Evolutionary conservation across 768 basidiomycete genomes (phyloP).

Genomic region (Cubamyces lactineus): DNA sequence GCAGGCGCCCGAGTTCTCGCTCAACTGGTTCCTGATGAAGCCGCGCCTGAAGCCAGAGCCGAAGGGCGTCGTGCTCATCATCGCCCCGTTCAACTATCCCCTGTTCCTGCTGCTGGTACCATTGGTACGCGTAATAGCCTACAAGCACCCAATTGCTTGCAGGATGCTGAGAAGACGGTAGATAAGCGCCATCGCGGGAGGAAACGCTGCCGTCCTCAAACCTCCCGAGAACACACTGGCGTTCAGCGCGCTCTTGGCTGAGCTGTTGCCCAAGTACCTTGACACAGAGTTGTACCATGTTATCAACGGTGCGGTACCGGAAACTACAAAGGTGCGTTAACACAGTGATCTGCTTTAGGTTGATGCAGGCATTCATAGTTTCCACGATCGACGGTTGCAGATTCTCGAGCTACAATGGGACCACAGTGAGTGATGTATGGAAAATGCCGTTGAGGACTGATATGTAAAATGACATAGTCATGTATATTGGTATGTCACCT

Average conservation of each 20-base stretch:
- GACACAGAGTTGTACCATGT: constrained; percentile 65
- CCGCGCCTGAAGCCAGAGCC: constrained; percentile 73
- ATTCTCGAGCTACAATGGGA: constrained; percentile 71
- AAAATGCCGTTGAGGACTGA: neutral
- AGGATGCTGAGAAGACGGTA: constrained; percentile 3
- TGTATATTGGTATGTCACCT: constrained; percentile 53
- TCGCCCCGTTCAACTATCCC: constrained; percentile 78
- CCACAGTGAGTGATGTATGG: constrained; percentile 41
- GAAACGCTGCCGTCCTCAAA: constrained; percentile 71
- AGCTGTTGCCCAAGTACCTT: constrained; percentile 74
- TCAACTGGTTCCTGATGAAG: constrained; percentile 59
- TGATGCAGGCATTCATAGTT: neutral
- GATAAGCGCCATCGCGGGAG: constrained; percentile 74
- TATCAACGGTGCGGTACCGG: constrained; percentile 68
- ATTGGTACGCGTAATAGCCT: constrained; percentile 45
- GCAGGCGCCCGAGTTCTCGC: constrained; percentile 55
- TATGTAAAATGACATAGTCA: constrained; percentile 39
- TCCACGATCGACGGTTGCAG: constrained; percentile 35
- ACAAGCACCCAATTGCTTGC: neutral
- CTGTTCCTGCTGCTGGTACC: constrained; percentile 61
- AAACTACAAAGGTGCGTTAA: constrained; percentile 55
- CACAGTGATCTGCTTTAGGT: neutral
- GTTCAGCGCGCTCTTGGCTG: constrained; percentile 58
- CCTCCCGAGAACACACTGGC: constrained; percentile 71
- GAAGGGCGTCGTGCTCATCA: constrained; percentile 73